Base-by-base conservation (phyloP, 148 eudicot species). In the Dianthus caryophyllus region DNA sequence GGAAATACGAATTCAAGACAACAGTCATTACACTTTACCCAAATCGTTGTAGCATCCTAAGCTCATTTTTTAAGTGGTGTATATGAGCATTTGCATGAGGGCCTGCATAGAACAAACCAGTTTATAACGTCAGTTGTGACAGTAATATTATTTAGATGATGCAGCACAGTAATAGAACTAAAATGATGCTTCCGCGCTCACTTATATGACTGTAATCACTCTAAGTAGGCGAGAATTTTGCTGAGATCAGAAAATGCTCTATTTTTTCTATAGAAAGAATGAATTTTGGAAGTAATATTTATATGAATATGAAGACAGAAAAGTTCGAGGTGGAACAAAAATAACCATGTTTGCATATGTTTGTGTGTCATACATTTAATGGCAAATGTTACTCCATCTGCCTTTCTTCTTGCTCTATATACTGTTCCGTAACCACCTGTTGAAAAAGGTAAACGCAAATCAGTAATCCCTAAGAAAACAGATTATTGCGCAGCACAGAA, bases 351-450 rank as follows among this genome's bases (percentile, higher is more conserved):
- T 43, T 63, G 66, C 36, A 33, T 17, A 52, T 16, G 52, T 54
- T 21, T 36, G 65, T 36, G 30, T 26, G 8, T 46, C 84, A 46
- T 86, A 95, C 99, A 90, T 84, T 95, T 95, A 66, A 95, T 85
- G 17, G 99, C 99, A 78, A 95, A 82, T 78, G 68, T 83, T 27
- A 64, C 68, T 53, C 96, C 96, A 69, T 95, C 97, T 61, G 64
- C 72, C 77, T 82, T 95, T 64, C 99, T 86, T 70, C 77, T 78
- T 25, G 89, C 96, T 82, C 88, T 79, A 80, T 95, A 95, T 63
- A 95, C 99, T 55, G 93, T 90, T 48, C 99, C 99, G 77, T 95
- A 95, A 67, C 99, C 99, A 78, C 99, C 99, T 95, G 93, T 71
- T 77, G 21, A 71, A 74, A 65, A 20, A 31, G 17, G 54, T 58